Evolutionary conservation across 257 asterid species (phyloP).

Genomic region (Verbena officinalis): DNA sequence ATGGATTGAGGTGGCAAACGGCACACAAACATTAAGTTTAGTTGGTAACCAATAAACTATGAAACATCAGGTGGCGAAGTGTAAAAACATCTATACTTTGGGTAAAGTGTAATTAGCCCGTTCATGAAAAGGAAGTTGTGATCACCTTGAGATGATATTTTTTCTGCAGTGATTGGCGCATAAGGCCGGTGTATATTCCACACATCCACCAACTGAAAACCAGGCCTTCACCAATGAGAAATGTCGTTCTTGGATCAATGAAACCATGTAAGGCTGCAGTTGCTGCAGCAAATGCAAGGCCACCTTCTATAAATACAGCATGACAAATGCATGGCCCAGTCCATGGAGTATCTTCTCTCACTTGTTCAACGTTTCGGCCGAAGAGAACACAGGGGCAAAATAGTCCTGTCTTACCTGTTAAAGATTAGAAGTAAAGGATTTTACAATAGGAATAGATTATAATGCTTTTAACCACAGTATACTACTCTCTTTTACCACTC

Average conservation of each 20-base stretch:
- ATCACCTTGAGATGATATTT: slow-evolving; percentile 97
- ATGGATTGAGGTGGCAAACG: no score
- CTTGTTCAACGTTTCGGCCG: slow-evolving; percentile 80
- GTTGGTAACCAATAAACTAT: no score
- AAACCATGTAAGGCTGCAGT: slow-evolving; percentile 75
- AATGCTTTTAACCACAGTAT: background rate
- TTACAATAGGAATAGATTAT: background rate
- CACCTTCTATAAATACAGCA: slow-evolving; percentile 91
- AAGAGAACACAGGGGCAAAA: slow-evolving; percentile 94
- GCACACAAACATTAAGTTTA: no score
- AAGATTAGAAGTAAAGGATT: slow-evolving; percentile 15
- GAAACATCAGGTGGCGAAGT: no score
- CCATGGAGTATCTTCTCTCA: slow-evolving; percentile 93
- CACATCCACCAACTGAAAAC: slow-evolving; percentile 99
- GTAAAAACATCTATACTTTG: no score
- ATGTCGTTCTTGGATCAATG: slow-evolving; percentile 84
- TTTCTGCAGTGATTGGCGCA: slow-evolving; percentile 85
- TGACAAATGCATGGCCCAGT: slow-evolving; percentile 92
- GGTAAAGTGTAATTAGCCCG: no score
- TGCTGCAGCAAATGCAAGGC: slow-evolving; percentile 74
- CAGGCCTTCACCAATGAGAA: slow-evolving; percentile 87
- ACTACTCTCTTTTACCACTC: background rate
- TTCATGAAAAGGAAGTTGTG: slow-evolving; percentile 12
- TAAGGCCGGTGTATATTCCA: slow-evolving; percentile 92
- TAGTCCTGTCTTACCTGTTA: slow-evolving; percentile 84